Conservation (phyloP, 1,284 basidiomycete genomes). For the Tremellales sp. region DNA sequence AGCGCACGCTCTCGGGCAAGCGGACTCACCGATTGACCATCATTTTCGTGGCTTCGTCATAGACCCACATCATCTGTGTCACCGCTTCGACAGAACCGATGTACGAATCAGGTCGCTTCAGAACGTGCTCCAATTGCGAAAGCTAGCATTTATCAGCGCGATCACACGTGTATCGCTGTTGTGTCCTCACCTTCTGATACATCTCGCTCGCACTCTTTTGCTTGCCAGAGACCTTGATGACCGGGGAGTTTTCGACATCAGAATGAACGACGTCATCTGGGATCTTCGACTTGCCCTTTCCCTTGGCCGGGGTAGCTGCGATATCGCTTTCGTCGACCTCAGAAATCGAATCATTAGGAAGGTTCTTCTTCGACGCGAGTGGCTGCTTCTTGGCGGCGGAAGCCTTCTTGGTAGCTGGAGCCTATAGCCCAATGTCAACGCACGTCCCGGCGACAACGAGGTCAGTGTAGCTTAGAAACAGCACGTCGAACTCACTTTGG, state of each 20-base stretch:
- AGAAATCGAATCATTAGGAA: slow-evolving; percentile 54
- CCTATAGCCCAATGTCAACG: no score
- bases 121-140: slow-evolving; percentile 92
- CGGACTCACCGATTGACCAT: slow-evolving; percentile 61
- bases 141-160: slow-evolving; percentile 61
- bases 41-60: slow-evolving; percentile 70
- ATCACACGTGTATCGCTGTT: no score
- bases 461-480: no score
- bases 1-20: neutral
- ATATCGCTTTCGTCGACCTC: slow-evolving; percentile 50
- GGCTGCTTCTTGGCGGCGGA: slow-evolving; percentile 49
- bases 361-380: slow-evolving; percentile 62
- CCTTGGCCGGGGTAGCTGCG: slow-evolving; percentile 36
- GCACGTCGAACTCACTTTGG: slow-evolving; percentile 21
- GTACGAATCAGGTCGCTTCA: slow-evolving; percentile 96
- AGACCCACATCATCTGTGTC: slow-evolving; percentile 85
- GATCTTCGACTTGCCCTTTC: slow-evolving; percentile 17
- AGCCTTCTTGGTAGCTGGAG: slow-evolving; percentile 49
- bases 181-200: slow-evolving; percentile 81
- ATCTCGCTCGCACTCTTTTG: slow-evolving; percentile 88
- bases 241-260: slow-evolving; percentile 30
- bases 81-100: slow-evolving; percentile 90
- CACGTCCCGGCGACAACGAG: no score
- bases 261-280: slow-evolving; percentile 16
- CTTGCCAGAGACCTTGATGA: slow-evolving; percentile 44